phyloP scores from a whole-genome alignment of 352 stramenopile genomes.

The Globisporangium uncinulatum region DNA sequence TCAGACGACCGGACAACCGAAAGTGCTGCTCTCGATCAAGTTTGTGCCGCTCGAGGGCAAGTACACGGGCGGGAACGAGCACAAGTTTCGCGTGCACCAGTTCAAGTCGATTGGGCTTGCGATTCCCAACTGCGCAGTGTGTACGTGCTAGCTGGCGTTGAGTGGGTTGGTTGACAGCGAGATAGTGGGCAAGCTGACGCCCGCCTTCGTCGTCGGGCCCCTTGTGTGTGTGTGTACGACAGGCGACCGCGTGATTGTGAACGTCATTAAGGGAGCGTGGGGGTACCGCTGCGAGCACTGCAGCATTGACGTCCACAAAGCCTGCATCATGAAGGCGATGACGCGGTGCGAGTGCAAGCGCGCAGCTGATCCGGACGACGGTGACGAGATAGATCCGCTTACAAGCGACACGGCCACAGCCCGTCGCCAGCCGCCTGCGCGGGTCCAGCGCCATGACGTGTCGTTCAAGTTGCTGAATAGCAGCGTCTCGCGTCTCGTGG shows the following conservation, averaged over 20 bases:
- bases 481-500: conserved; percentile 27
- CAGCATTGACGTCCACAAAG: conserved; percentile 79
- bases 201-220: background rate
- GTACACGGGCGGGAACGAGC: conserved; percentile 50
- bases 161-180: too few relatives aligned
- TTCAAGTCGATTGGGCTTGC: conserved; percentile 79
- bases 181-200: background rate
- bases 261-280: conserved; percentile 71
- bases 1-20: conserved; percentile 45
- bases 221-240: conserved; percentile 1
- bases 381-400: conserved; percentile 1
- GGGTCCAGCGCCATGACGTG: conserved; percentile 17
- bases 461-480: conserved; percentile 48
- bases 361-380: background rate
- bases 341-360: conserved; percentile 61
- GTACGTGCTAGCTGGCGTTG: conserved; percentile 23
- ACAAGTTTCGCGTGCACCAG: conserved; percentile 85
- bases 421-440: conserved; percentile 10
- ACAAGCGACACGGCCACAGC: background rate
- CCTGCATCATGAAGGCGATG: conserved; percentile 85
- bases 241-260: conserved; percentile 82
- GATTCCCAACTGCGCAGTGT: conserved; percentile 75
- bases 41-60: conserved; percentile 67
- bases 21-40: conserved; percentile 68
- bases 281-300: conserved; percentile 82